These are phyloP conservation scores for Coprinopsis marcescibilis DNA, from an alignment of 768 basidiomycete species.

Conservation along the genomic window DNA sequence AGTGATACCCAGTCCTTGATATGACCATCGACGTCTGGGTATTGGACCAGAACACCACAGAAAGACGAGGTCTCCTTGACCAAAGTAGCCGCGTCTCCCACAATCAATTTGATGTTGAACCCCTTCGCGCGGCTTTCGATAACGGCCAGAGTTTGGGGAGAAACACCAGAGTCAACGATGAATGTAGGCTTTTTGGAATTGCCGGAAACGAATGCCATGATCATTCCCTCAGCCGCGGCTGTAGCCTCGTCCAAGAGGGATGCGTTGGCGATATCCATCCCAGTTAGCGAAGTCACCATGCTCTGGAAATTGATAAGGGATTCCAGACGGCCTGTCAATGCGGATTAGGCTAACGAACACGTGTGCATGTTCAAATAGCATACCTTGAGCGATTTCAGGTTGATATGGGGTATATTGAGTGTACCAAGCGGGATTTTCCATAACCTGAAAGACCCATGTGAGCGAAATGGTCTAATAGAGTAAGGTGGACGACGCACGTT, in stretches of 20 bases:
- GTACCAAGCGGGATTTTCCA: slow-evolving; percentile 98
- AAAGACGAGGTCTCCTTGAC: slow-evolving; percentile 57
- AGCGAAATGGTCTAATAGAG: no score
- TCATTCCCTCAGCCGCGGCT: slow-evolving; percentile 94
- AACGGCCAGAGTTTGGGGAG: slow-evolving; percentile 88
- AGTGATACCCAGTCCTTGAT: slow-evolving; percentile 70
- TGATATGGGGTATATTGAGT: slow-evolving; percentile 96
- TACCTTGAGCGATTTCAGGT: slow-evolving; percentile 97
- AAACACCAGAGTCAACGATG: slow-evolving; percentile 76
- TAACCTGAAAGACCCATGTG: slow-evolving; percentile 45
- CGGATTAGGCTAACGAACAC: slow-evolving; percentile 6
- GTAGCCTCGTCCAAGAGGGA: slow-evolving; percentile 94
- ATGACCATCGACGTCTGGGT: slow-evolving; percentile 85
- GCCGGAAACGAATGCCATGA: slow-evolving; percentile 75
- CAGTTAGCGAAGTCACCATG: slow-evolving; percentile 90
- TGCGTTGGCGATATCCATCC: slow-evolving; percentile 94
- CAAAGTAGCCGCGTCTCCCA: slow-evolving; percentile 52
- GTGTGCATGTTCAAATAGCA: slow-evolving; percentile 11
- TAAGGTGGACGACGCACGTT: slow-evolving; percentile 47
- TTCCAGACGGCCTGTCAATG: slow-evolving; percentile 78
- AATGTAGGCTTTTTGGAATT: slow-evolving; percentile 76
- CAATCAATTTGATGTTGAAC: slow-evolving; percentile 79
- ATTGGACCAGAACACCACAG: slow-evolving; percentile 89
- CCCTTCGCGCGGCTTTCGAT: slow-evolving; percentile 88
- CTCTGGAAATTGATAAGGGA: slow-evolving; percentile 96